Evolutionary conservation across 1,139 yeast genomes (phyloP), one percentile per base, ranked within the genome.

Genomic region (Neolecta irregularis): DNA sequence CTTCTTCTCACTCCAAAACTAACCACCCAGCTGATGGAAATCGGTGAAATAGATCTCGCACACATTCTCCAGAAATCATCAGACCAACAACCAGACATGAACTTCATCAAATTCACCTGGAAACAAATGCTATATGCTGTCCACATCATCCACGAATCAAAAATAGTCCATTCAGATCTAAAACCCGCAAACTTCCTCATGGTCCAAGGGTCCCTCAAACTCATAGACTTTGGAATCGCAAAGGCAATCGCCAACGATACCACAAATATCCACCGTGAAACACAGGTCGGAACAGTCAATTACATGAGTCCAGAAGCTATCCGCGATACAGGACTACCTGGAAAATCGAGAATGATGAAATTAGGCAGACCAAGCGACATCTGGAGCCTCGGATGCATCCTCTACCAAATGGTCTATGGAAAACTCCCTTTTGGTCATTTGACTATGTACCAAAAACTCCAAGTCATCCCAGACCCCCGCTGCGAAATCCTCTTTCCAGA

Each of bases 231-330:
- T 62, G 98, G 98, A 13, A 88, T 88, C 41, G 93, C 96, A 9
- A 79, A 85, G 56, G 81, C 88, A 0, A 88, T 88, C 2, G 92
- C 93, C 1, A 95, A 85, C 39, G 81, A 81, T 50, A 88, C 98
- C 0, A 73, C 79, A 21, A 88, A 88, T 48, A 71, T 88, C 16
- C 88, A 85, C 51, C 66, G 96, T 40, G 93, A 81, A 43, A 71
- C 83, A 5, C 95, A 81, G 53, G 77, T 83, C 39, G 98, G 98
- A 2, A 88, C 98, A 0, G 94, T 95, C 2, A 81, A 79, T 53
- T 88, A 88, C 54, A 88, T 88, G 98, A 95, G 98, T 0, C 98
- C 98, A 0, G 98, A 88, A 54, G 81, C 96, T 0, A 60, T 85
- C 39, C 64, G 76, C 30, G 93, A 75, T 53, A 26, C 39, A 9